Evolutionary conservation across 352 stramenopile genomes (phyloP), one percentile per base, ranked within the genome.

Genomic region (Phytophthora brassicae): DNA sequence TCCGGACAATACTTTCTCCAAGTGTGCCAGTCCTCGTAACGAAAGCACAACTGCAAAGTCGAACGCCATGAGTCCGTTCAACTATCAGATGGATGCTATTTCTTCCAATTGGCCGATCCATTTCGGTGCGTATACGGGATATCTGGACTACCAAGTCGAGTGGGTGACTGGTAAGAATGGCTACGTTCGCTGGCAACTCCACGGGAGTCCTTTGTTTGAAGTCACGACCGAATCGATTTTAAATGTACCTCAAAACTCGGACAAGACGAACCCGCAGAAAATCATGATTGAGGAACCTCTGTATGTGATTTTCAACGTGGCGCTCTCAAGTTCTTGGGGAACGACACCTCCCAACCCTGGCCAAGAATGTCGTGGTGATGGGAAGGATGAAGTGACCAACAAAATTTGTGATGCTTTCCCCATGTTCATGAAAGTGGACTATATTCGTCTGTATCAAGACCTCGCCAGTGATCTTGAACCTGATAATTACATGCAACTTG

Each of bases 221-320:
- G 56, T 89, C 44, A 71, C 79, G 3, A 57, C 70, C 1, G 66
- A 81, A 0, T 56, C 79, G 3, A 71, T 89, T 43, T 48, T 60
- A 16, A 74, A 79, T 16, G 63, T 79, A 0, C 72, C 77, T 2
- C 79, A 87, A 38, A 67, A 81, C 41, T 17, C 23, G 0, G 49
- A 74, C 57, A 38, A 84, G 75, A 74, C 49, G 51, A 87, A 49
- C 86, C 84, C 75, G 70, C 77, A 56, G 72, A 91, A 66, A 74
- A 92, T 78, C 64, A 96, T 97, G 68, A 89, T 94, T 16, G 84
- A 92, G 59, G 92, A 98, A 69, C 92, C 92, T 6, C 82, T 81
- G 23, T 97, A 97, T 64, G 56, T 98, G 7, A 95, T 98, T 50
- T 80, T 98, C 53, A 98, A 98, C 70, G 93, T 89, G 3, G 92